Base-by-base conservation (phyloP, 2,329 filamentous ascomycete species). In the Thielaviopsis ethacetica region DNA sequence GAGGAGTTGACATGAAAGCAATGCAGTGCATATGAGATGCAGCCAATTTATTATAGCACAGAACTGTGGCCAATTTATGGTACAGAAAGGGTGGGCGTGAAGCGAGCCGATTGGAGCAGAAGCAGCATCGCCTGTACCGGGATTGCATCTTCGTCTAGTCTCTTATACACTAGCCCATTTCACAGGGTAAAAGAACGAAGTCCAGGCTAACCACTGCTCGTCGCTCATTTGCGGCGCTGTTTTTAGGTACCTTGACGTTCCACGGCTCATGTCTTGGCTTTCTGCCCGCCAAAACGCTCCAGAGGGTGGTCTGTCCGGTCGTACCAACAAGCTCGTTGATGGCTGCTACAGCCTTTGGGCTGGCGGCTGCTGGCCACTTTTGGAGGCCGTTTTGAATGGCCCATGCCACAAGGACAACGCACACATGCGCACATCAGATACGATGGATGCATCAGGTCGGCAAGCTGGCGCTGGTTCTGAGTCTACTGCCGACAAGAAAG, bases 341-440 rank as follows among this genome's bases (percentile, higher is more conserved):
- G 93, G 91, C 53, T 98, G 93, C 73, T 98, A 98, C 74, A 95
- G 88, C 69, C 91, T 96, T 71, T 98, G 93, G 93, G 86, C 95
- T 38, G 93, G 93, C 58, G 87, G 86, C 58, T 97, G 91, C 73
- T 98, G 91, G 88, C 85, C 91, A 53, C 73, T 98, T 63, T 76
- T 97, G 64, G 86, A 96, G 73, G 88, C 88, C 60, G 84, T 84
- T 58, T 72, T 93, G 60, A 78, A 79, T 64, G 80, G 79, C 27
- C 74, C 75, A 59, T 71, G 47, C 10, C 58, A 58, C 41, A 63
- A 62, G 54, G 61, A 58, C 51, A 61, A 60, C 38, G 12, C 34
- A 26, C 38, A 41, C 30, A 34, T 34, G 30, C 30, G 7, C 10
- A 34, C 30, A 34, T 10, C 30, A 34, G 30, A 34, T 34, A 34